Evolutionary conservation across 2,329 filamentous ascomycete genomes (phyloP).

Genomic region (Neofusicoccum ribis): DNA sequence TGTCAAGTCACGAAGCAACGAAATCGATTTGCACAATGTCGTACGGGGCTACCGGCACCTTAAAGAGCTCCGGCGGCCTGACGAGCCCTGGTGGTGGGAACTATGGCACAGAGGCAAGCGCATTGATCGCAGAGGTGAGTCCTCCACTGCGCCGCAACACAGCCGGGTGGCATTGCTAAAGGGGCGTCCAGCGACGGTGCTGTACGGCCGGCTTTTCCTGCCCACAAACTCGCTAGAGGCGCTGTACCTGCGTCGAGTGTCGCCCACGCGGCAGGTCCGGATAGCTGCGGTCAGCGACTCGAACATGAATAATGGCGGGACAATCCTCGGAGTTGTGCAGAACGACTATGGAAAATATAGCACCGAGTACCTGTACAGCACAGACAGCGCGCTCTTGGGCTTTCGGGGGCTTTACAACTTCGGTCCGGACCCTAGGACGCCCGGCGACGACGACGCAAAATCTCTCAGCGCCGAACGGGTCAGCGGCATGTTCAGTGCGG

Average conservation of each 20-base stretch:
- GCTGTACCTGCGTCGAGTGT: slow-evolving; percentile 75
- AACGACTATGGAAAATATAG: slow-evolving; percentile 87
- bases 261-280: slow-evolving; percentile 75
- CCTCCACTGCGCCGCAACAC: slow-evolving; percentile 18
- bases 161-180: slow-evolving; percentile 26
- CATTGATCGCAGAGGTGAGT: slow-evolving; percentile 50
- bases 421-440: slow-evolving; percentile 64
- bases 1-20: slow-evolving; percentile 67
- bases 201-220: slow-evolving; percentile 79
- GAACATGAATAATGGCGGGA: slow-evolving; percentile 72
- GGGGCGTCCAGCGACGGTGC: slow-evolving; percentile 53
- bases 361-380: slow-evolving; percentile 86
- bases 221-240: slow-evolving; percentile 85
- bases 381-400: slow-evolving; percentile 86
- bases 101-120: slow-evolving; percentile 54
- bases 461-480: slow-evolving; percentile 55
- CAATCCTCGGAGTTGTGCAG: slow-evolving; percentile 70
- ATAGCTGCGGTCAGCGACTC: slow-evolving; percentile 76
- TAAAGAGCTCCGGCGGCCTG: slow-evolving; percentile 60
- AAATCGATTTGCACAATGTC: slow-evolving; percentile 74
- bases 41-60: slow-evolving; percentile 82
- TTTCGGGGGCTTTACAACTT: slow-evolving; percentile 93
- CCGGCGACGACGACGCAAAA: slow-evolving; percentile 21
- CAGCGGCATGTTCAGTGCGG: slow-evolving; percentile 83
- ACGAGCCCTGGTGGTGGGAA: slow-evolving; percentile 54